phyloP scores from a whole-genome alignment of 2,329 filamentous ascomycete species.

The Ophiostoma fasciatum region DNA sequence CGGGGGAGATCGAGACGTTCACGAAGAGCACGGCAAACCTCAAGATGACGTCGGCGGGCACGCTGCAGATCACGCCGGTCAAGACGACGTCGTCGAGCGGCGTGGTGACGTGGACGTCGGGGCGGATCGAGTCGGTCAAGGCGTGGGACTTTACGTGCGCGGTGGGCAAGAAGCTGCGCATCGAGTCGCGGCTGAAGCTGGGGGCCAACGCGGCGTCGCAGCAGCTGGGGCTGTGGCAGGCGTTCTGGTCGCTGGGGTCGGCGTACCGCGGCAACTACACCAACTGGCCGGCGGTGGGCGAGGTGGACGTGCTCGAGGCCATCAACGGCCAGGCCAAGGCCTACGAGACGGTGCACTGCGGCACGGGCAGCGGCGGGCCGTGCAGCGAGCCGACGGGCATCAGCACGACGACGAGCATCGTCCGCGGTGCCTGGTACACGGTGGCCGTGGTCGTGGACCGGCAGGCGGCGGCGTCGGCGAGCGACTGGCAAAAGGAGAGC shows the following conservation, averaged over 20 bases:
- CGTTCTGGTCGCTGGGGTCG: constrained; percentile 30
- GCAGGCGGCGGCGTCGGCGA: constrained; percentile 16
- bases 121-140: constrained; percentile 25
- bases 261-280: constrained; percentile 22
- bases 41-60: constrained; percentile 20
- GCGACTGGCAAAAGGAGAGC: constrained; percentile 31
- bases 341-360: constrained; percentile 28
- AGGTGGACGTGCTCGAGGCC: constrained; percentile 31
- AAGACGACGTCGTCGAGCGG: constrained; percentile 10
- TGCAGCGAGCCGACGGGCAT: constrained; percentile 27
- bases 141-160: constrained; percentile 21
- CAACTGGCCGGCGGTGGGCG: constrained; percentile 27
- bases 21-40: constrained; percentile 26
- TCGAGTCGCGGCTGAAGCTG: constrained; percentile 25
- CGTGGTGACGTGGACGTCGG: constrained; percentile 25
- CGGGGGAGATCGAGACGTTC: constrained; percentile 32
- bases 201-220: constrained; percentile 14
- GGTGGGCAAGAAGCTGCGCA: constrained; percentile 20
- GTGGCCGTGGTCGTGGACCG: constrained; percentile 37
- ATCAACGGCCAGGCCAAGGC: constrained; percentile 23
- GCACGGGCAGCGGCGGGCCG: constrained; percentile 21
- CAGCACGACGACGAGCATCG: constrained; percentile 12
- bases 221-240: constrained; percentile 29
- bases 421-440: constrained; percentile 24
- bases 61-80: constrained; percentile 22